Conservation (phyloP, 1,139 yeast genomes). For the Suzukiozyma palmioleophila region DNA sequence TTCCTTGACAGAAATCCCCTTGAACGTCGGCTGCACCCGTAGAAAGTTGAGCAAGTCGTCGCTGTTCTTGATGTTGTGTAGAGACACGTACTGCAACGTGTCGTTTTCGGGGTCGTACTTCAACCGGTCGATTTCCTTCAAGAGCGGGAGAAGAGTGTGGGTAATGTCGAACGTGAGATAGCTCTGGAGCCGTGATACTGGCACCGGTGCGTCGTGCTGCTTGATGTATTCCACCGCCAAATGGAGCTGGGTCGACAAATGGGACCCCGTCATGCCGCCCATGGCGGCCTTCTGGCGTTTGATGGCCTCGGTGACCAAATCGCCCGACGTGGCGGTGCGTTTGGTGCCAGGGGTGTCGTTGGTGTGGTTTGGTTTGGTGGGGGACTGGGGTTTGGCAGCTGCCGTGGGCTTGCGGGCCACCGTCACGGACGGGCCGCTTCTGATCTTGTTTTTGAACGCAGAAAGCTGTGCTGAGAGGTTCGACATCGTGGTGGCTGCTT, state of each 20-base stretch:
- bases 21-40: constrained; percentile 79
- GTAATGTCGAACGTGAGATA: constrained; percentile 49
- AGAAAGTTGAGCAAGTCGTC: constrained; percentile 73
- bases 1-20: constrained; percentile 84
- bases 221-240: constrained; percentile 86
- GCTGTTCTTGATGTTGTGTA: constrained; percentile 80
- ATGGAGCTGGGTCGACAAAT: constrained; percentile 74
- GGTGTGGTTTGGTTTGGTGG: constrained; percentile 4
- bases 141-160: constrained; percentile 57
- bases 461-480: constrained; percentile 45
- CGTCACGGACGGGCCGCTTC: constrained; percentile 43
- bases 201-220: constrained; percentile 63
- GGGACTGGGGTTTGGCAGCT: constrained; percentile 12
- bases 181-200: constrained; percentile 55
- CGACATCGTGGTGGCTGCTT: constrained; percentile 38
- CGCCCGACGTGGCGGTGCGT: constrained; percentile 16
- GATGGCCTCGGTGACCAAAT: constrained; percentile 30
- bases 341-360: constrained; percentile 8
- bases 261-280: constrained; percentile 45
- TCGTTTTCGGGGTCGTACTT: constrained; percentile 53
- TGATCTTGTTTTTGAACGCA: constrained; percentile 46
- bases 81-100: constrained; percentile 81
- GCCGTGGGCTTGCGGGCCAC: constrained; percentile 23
- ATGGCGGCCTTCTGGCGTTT: constrained; percentile 32
- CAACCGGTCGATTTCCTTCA: constrained; percentile 74